Evolutionary conservation across 2,329 filamentous ascomycete genomes (phyloP), one percentile per base, ranked within the genome.

Genomic region (Polytolypa hystricis): DNA sequence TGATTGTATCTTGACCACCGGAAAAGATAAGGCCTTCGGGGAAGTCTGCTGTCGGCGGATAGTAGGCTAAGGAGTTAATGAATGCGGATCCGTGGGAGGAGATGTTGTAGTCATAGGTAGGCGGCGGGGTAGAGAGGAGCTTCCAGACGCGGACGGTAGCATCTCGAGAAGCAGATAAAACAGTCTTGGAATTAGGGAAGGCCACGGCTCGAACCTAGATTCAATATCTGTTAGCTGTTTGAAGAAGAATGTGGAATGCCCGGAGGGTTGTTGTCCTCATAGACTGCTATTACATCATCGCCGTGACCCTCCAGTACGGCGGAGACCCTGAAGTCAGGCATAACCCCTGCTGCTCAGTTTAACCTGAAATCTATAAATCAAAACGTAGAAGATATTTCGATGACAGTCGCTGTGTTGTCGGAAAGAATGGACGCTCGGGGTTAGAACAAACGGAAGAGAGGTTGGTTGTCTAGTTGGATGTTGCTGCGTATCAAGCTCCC

Each of bases 291-390:
- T 71, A 95, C 91, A 76, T 98, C 91, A 58, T 91, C 81, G 60
- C 91, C 82, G 60, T 98, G 91, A 54, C 85, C 89, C 49, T 78
- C 68, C 47, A 98, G 73, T 55, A 84, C 82, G 49, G 89, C 86
- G 43, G 91, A 93, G 54, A 98, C 77, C 73, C 89, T 94, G 72
- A 85, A 96, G 57, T 86, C 80, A 61, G 72, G 67, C 81, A 89
- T 87, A 50, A 47, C 60, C 32, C 14, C 15, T 12, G 8, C 18
- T 16, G n/a, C 14, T 5, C 30, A n/a, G n/a, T 52, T 26, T 9
- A 10, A 26, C 23, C 23, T 26, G 23, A 12, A 26, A 26, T 26
- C 23, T 10, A 10, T 12, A 26, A 26, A 26, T 26, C 10, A 12
- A 26, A 26, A 26, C 23, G 12, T 4, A 10, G 10, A 1, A 12